Evolutionary conservation across 768 basidiomycete genomes (phyloP).

Genomic region (Leccinum incarnatum): DNA sequence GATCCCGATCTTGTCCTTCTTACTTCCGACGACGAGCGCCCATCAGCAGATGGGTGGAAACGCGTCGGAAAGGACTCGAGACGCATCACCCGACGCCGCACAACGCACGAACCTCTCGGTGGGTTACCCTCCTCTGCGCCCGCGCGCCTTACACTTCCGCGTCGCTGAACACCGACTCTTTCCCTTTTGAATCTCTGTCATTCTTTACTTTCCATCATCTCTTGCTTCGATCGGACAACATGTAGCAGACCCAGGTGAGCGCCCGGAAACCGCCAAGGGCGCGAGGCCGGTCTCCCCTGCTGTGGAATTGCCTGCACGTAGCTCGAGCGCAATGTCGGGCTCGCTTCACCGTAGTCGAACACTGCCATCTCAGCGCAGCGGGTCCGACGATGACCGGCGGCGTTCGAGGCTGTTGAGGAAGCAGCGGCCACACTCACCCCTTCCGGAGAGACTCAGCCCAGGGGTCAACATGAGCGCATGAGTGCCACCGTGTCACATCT

Average conservation of each 20-base stretch:
- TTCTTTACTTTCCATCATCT: slow-evolving; percentile 3
- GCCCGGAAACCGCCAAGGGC: slow-evolving; percentile 27
- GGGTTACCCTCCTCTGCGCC: slow-evolving; percentile 34
- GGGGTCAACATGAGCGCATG: slow-evolving; percentile 26
- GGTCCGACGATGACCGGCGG: slow-evolving; percentile 36
- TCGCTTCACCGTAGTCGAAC: slow-evolving; percentile 59
- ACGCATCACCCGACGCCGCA: slow-evolving; percentile 53
- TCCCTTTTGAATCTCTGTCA: slow-evolving; percentile 3
- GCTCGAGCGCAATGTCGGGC: slow-evolving; percentile 29
- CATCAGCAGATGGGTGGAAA: slow-evolving; percentile 52
- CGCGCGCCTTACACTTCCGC: slow-evolving; percentile 28
- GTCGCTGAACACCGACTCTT: slow-evolving; percentile 26
- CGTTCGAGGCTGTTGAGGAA: slow-evolving; percentile 46
- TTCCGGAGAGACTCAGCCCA: slow-evolving; percentile 18
- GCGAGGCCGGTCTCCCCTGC: slow-evolving; percentile 46
- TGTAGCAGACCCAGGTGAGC: slow-evolving; percentile 20
- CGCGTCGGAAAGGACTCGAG: slow-evolving; percentile 40
- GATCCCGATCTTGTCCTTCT: slow-evolving; percentile 46
- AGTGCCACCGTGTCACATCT: background rate
- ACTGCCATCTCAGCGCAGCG: slow-evolving; percentile 41
- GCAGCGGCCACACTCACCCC: slow-evolving; percentile 37
- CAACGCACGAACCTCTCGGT: slow-evolving; percentile 47
- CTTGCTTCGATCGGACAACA: slow-evolving; percentile 12
- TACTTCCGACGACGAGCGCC: slow-evolving; percentile 49
- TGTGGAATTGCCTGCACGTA: slow-evolving; percentile 40